These are phyloP conservation scores for Heliamphora pulchella DNA, from an alignment of 179 eudicot genomes.

Conservation along the genomic window DNA sequence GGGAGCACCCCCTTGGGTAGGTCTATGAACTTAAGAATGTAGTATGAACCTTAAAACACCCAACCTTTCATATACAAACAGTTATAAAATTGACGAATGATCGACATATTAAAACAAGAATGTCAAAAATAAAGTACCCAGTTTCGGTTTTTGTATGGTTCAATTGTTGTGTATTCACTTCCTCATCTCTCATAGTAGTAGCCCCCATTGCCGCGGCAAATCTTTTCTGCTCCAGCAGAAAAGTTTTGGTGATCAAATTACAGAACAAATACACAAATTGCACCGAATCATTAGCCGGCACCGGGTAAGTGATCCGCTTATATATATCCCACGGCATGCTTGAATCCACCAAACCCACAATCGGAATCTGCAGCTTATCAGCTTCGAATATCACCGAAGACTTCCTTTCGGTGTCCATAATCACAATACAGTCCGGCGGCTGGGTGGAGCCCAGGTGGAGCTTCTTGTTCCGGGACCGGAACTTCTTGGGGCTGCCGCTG, in stretches of 20 bases:
- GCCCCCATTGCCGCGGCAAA: constrained; percentile 15
- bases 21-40: too few species aligned
- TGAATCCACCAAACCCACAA: constrained; percentile 75
- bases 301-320: constrained; percentile 64
- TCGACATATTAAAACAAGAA: not conserved
- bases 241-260: constrained; percentile 84
- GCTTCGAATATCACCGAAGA: constrained; percentile 69
- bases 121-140: constrained; percentile 12
- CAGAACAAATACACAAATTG: constrained; percentile 89
- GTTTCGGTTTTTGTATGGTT: not conserved
- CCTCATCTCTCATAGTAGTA: constrained; percentile 16
- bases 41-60: too few species aligned
- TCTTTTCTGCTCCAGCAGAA: constrained; percentile 55
- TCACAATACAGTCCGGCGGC: constrained; percentile 76
- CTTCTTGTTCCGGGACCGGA: constrained; percentile 64
- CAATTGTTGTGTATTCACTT: constrained; percentile 7
- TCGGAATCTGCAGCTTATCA: constrained; percentile 54
- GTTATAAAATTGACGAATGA: not conserved
- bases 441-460: constrained; percentile 41
- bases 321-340: constrained; percentile 50
- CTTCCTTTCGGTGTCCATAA: constrained; percentile 65
- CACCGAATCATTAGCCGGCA: constrained; percentile 73
- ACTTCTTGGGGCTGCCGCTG: constrained; percentile 64
- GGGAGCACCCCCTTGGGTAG: too few species aligned
- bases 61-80: not conserved